A percentile compares a stretch with the other conserved stretches of the same genome.
phyloP scores from a whole-genome alignment of 1,284 basidiomycete species.

The Malassezia sp. region DNA sequence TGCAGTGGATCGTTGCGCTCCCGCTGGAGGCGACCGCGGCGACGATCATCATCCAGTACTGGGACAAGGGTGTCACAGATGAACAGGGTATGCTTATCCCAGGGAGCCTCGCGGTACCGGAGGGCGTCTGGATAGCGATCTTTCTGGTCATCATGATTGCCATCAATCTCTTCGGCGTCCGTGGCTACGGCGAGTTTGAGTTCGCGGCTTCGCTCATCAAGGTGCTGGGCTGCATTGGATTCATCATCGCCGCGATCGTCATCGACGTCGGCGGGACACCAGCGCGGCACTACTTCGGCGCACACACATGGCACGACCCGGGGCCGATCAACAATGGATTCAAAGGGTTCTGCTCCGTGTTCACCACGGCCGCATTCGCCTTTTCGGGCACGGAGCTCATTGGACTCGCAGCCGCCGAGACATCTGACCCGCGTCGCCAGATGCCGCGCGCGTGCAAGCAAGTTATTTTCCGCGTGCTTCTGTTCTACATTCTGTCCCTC shows the following conservation, averaged over 20 bases:
- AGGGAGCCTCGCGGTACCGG: conserved; percentile 22
- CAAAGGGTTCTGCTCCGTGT: conserved; percentile 42
- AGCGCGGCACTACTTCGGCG: conserved; percentile 28
- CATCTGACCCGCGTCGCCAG: conserved; percentile 49
- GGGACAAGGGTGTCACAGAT: no score
- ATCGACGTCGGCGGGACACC: conserved; percentile 38
- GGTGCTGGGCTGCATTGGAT: conserved; percentile 36
- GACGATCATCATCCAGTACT: conserved; percentile 27
- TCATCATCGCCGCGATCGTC: conserved; percentile 38
- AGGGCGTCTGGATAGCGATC: conserved; percentile 32
- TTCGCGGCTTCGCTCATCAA: conserved; percentile 39
- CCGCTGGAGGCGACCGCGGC: conserved; percentile 41
- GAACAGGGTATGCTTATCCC: no score
- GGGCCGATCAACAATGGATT: conserved; percentile 43
- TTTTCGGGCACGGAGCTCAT: conserved; percentile 51
- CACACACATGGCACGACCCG: conserved; percentile 33
- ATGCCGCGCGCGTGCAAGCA: conserved; percentile 51
- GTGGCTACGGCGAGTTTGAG: conserved; percentile 42
- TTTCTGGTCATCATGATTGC: conserved; percentile 30
- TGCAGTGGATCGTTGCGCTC: conserved; percentile 40
- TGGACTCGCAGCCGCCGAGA: conserved; percentile 59
- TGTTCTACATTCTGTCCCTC: conserved; percentile 54
- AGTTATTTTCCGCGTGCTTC: conserved; percentile 49
- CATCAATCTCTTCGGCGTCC: conserved; percentile 45
- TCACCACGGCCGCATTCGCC: conserved; percentile 40